phyloP scores from a whole-genome alignment of 2,329 filamentous ascomycete species.

The Epichloe elymi region DNA sequence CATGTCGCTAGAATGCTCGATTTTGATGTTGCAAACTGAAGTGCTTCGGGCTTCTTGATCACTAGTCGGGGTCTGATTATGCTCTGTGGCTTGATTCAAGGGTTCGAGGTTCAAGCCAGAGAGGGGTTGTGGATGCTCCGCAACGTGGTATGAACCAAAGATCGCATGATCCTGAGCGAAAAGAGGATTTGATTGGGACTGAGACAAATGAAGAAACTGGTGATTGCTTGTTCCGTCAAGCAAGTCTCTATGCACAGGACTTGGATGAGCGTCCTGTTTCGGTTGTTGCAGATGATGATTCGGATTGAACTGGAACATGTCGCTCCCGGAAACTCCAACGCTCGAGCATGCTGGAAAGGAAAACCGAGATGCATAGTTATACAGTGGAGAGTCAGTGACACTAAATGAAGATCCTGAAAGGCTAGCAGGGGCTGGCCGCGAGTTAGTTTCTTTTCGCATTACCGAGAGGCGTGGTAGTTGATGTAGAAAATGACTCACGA shows the following conservation, averaged over 20 bases:
- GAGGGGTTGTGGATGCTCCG: slow-evolving; percentile 10
- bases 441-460: background rate
- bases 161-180: slow-evolving; percentile 20
- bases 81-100: slow-evolving; percentile 14
- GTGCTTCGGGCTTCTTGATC: slow-evolving; percentile 7
- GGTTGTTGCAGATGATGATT: slow-evolving; percentile 11
- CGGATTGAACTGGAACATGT: slow-evolving; percentile 15
- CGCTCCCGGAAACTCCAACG: slow-evolving; percentile 13
- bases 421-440: slow-evolving; percentile 12
- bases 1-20: slow-evolving; percentile 14
- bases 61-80: slow-evolving; percentile 6
- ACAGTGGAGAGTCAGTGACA: slow-evolving; percentile 19
- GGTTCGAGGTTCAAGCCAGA: slow-evolving; percentile 18
- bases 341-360: slow-evolving; percentile 14
- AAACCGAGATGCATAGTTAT: slow-evolving; percentile 16
- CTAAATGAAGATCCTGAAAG: slow-evolving; percentile 17
- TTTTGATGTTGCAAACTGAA: slow-evolving; percentile 11
- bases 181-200: slow-evolving; percentile 20
- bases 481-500: slow-evolving; percentile 1
- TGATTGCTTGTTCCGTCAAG: slow-evolving; percentile 9
- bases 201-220: slow-evolving; percentile 17
- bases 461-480: background rate
- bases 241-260: slow-evolving; percentile 10
- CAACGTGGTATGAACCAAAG: slow-evolving; percentile 14
- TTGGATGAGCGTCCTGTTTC: slow-evolving; percentile 16